Evolutionary conservation across 306 rosid genomes (phyloP).

Genomic region (Quercus aquifolioides): DNA sequence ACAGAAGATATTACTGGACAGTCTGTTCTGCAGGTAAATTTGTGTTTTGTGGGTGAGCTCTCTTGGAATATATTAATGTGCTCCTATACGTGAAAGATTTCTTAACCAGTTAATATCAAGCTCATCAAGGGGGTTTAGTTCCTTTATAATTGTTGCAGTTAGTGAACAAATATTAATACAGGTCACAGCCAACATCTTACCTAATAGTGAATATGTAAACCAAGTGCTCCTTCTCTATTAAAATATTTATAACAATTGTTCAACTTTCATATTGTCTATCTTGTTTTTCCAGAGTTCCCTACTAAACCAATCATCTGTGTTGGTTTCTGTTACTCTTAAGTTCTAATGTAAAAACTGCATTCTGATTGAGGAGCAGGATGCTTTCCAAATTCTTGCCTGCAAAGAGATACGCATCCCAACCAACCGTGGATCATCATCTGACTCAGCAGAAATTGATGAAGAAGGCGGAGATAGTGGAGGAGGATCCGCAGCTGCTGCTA

Average conservation of each 20-base stretch:
- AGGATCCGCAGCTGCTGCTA: conserved; percentile 47
- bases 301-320: neutral
- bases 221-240: neutral
- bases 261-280: neutral
- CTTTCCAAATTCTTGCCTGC: conserved; percentile 75
- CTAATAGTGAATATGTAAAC: neutral
- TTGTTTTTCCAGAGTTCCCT: neutral
- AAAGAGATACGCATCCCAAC: conserved; percentile 78
- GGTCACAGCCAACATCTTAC: neutral
- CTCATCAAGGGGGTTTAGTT: neutral
- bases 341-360: conserved; percentile 7
- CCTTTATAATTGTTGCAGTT: neutral
- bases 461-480: conserved; percentile 60
- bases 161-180: neutral
- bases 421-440: conserved; percentile 51
- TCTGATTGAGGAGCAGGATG: conserved; percentile 51
- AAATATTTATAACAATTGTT: no score
- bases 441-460: conserved; percentile 67
- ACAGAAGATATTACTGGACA: conserved; percentile 67
- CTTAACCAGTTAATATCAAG: neutral
- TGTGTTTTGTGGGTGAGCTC: neutral
- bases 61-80: neutral
- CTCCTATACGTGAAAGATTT: neutral
- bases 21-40: conserved; percentile 78
- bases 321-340: neutral